phyloP scores from a whole-genome alignment of 2,329 filamentous ascomycete species.

The Epichloe typhina region DNA sequence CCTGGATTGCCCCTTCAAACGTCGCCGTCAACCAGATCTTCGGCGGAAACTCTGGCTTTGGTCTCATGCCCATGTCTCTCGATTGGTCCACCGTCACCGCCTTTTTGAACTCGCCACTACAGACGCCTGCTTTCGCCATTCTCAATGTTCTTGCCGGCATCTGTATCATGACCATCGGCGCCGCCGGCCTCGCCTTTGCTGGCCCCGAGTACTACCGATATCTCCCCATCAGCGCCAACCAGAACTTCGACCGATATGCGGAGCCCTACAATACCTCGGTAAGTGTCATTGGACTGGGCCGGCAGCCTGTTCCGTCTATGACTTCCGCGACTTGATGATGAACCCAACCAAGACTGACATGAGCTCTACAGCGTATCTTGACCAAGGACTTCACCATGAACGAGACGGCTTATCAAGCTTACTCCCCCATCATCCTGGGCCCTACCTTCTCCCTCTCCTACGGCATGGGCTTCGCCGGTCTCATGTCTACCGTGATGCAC shows the following conservation, averaged over 20 bases:
- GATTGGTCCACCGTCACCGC: slow-evolving; percentile 51
- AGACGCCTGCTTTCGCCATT: slow-evolving; percentile 46
- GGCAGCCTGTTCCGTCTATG: neutral
- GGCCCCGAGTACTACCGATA: slow-evolving; percentile 39
- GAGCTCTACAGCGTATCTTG: slow-evolving; percentile 30
- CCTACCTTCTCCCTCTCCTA: slow-evolving; percentile 43
- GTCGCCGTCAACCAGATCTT: slow-evolving; percentile 52
- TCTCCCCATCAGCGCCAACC: slow-evolving; percentile 40
- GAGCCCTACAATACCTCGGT: slow-evolving; percentile 36
- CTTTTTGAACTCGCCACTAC: slow-evolving; percentile 42
- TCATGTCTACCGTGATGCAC: slow-evolving; percentile 39
- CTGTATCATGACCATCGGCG: slow-evolving; percentile 36
- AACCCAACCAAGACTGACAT: neutral
- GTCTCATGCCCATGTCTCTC: slow-evolving; percentile 50
- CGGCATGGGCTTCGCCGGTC: slow-evolving; percentile 42
- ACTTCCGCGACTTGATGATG: neutral
- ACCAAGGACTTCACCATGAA: slow-evolving; percentile 38
- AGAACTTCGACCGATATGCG: slow-evolving; percentile 47
- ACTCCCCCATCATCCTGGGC: slow-evolving; percentile 43
- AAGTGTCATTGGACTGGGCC: neutral
- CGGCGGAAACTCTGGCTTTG: slow-evolving; percentile 46
- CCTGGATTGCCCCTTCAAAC: slow-evolving; percentile 50
- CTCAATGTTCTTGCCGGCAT: slow-evolving; percentile 42
- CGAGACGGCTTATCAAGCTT: slow-evolving; percentile 39
- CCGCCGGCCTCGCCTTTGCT: slow-evolving; percentile 38